Percentiles rank a stretch among this genome's conserved stretches.
These are phyloP conservation scores for Leishmania gerbilli DNA, from an alignment of 208 protist species.

Conservation along the genomic window DNA sequence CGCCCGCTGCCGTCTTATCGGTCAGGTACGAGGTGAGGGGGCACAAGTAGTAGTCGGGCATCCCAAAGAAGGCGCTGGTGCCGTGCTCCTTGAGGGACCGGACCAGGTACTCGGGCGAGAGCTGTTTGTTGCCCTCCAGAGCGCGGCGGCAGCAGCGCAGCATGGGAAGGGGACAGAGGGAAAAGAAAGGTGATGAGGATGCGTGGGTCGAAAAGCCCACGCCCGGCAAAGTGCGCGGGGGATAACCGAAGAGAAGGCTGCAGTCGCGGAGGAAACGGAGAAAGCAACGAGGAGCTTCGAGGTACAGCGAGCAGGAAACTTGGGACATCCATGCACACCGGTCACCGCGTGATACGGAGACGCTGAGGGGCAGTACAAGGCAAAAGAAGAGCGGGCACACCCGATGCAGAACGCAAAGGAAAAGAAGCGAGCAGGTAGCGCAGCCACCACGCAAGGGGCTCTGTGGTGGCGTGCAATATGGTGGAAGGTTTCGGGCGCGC, in stretches of 20 bases:
- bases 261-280: neutral
- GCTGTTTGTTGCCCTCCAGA: conserved; percentile 19
- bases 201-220: neutral
- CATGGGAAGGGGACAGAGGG: neutral
- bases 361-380: neutral
- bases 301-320: neutral
- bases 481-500: neutral
- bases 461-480: neutral
- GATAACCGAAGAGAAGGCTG: neutral
- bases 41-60: conserved; percentile 85
- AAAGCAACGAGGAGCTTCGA: neutral
- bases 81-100: conserved; percentile 42
- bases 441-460: neutral
- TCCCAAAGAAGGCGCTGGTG: conserved; percentile 78
- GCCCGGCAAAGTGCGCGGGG: neutral
- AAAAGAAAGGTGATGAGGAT: conserved; percentile 3
- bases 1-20: conserved; percentile 41
- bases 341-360: neutral
- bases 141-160: conserved; percentile 1
- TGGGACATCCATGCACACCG: neutral
- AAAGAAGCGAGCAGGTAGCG: neutral
- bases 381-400: neutral
- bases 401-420: neutral
- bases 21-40: conserved; percentile 82
- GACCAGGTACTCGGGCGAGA: conserved; percentile 52